Evolutionary conservation across 1,284 basidiomycete genomes (phyloP).

Genomic region (Trametes versicolor): DNA sequence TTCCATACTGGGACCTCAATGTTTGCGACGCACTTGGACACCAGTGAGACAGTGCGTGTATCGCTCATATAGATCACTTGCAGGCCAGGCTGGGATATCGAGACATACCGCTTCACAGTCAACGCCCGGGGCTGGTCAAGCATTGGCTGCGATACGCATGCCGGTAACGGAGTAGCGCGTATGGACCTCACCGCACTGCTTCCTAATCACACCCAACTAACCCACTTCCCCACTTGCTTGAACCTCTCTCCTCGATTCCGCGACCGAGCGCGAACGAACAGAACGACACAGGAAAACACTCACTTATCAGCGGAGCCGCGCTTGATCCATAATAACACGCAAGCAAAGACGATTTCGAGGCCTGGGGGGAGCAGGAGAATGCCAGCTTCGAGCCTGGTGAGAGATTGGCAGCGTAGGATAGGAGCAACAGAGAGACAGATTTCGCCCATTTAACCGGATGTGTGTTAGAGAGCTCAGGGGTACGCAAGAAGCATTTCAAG

Average conservation of each 20-base stretch:
- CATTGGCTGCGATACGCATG: no score
- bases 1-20: no score
- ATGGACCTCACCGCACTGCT: no score
- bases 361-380: constrained; percentile 69
- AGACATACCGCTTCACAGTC: no score
- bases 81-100: no score
- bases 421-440: constrained; percentile 75
- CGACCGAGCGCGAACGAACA: neutral
- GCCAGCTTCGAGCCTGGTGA: constrained; percentile 57
- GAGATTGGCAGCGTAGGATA: constrained; percentile 73
- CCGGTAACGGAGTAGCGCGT: no score
- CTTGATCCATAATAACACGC: constrained; percentile 60
- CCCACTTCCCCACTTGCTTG: neutral
- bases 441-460: constrained; percentile 49
- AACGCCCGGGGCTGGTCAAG: no score
- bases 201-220: no score
- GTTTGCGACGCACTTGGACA: no score
- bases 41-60: no score
- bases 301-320: constrained; percentile 61
- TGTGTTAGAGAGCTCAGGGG: constrained; percentile 30
- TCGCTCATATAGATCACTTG: no score
- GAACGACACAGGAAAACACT: constrained; percentile 46
- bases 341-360: constrained; percentile 67
- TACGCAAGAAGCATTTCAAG: constrained; percentile 39
- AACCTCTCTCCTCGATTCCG: neutral